Evolutionary conservation across 176 grass and related monocot species (phyloP), one percentile per base, ranked within the genome.

Genomic region (Lolium multiflorum): DNA sequence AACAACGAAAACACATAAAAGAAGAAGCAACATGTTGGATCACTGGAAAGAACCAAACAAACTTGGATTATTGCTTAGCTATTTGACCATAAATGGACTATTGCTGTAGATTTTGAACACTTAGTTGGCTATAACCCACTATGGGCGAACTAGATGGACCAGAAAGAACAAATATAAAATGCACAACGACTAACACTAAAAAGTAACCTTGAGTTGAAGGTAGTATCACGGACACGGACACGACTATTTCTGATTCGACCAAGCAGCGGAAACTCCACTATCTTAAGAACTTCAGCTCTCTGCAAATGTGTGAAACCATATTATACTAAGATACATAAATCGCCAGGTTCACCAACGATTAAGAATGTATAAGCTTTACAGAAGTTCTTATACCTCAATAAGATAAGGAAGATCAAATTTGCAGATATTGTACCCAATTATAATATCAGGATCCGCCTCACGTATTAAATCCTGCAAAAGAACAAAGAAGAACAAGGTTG

Each of bases 341-440:
- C 82, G n/a, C 46, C 21, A 48, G 14, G 43, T 65, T 71, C 28
- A 21, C 7, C 11, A 78, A 64, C 57, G 68, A 59, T 50, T 41
- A 81, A 83, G 64, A 82, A 64, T 46, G 1, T 55, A 21, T 18
- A 17, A 46, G 62, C 31, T 86, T 75, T 17, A 84, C 16, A 22
- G 49, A 78, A 79, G 16, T 51, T 79, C 3, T 4, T 63, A 47
- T 82, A 98, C 96, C 88, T 98, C 92, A 15, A 98, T 89, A 88
- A 98, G 96, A 92, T 98, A 98, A 31, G 96, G 96, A 68, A 98
- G 70, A 56, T 98, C 96, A 91, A 98, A 98, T 90, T 98, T 98
- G 88, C 96, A 96, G 31, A 98, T 98, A 44, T 98, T 98, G 78
- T 98, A 98, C 82, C 96, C 96, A 88, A 98, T 98, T 84, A 96